A percentile compares a stretch with the other conserved stretches of the same genome.
These are phyloP conservation scores for Pseudogymnoascus sp. DNA, from an alignment of 2,329 filamentous ascomycete species.

Conservation along the genomic window DNA sequence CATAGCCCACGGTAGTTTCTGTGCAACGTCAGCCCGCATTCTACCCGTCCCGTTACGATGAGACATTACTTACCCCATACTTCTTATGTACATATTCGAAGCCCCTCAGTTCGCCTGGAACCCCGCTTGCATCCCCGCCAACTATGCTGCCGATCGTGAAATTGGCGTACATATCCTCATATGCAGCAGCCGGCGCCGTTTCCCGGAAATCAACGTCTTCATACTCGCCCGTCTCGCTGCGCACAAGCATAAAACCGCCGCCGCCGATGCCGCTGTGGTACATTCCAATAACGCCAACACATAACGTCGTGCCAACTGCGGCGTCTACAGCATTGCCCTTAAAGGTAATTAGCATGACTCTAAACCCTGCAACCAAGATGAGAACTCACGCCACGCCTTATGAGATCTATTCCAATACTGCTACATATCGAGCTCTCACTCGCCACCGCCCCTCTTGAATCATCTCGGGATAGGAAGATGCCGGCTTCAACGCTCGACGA, in stretches of 20 bases:
- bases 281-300: conserved; percentile 69
- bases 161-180: conserved; percentile 75
- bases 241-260: conserved; percentile 82
- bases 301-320: conserved; percentile 65
- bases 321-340: conserved; percentile 70
- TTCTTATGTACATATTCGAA: conserved; percentile 69
- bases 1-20: conserved; percentile 58
- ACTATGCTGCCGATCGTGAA: conserved; percentile 59
- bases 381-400: conserved; percentile 39
- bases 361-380: background rate
- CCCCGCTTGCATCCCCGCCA: conserved; percentile 64
- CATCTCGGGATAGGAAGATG: conserved; percentile 17
- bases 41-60: background rate
- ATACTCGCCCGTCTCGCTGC: conserved; percentile 64
- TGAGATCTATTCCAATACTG: conserved; percentile 42
- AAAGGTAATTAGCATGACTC: conserved; percentile 17
- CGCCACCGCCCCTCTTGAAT: conserved; percentile 39
- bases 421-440: conserved; percentile 48
- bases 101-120: conserved; percentile 71
- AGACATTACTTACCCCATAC: conserved; percentile 47
- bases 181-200: conserved; percentile 73
- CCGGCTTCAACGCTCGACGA: conserved; percentile 37
- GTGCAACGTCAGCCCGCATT: background rate
- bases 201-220: conserved; percentile 89
- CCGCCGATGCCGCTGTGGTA: conserved; percentile 80